Conservation (phyloP, 306 rosid genomes). For the Quercus cerris region DNA sequence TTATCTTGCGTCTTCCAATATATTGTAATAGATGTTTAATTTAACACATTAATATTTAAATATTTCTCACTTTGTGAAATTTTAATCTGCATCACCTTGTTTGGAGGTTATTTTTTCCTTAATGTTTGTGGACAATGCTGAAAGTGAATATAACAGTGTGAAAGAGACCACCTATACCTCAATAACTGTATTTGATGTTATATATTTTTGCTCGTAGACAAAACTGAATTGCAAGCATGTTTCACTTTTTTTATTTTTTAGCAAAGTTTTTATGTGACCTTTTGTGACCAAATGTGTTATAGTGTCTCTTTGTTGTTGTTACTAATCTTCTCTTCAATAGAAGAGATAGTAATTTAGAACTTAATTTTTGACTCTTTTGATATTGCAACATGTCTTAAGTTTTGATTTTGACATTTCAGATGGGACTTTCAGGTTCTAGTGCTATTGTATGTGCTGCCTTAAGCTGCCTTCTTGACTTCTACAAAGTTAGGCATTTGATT, state of each 20-base stretch:
- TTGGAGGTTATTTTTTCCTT: background rate
- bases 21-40: background rate
- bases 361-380: background rate
- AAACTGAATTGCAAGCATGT: background rate
- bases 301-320: background rate
- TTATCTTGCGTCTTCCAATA: background rate
- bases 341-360: background rate
- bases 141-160: background rate
- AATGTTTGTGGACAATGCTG: background rate
- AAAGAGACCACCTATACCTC: background rate
- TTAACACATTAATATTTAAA: background rate
- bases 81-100: background rate
- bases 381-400: slow-evolving; percentile 11
- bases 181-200: background rate
- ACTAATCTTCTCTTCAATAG: background rate
- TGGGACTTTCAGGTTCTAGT: slow-evolving; percentile 96
- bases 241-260: background rate
- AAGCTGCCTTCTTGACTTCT: slow-evolving; percentile 85
- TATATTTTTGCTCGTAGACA: background rate
- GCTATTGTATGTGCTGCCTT: slow-evolving; percentile 86
- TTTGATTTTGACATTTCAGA: slow-evolving; percentile 47
- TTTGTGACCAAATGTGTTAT: background rate
- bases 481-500: slow-evolving; percentile 57
- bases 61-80: background rate
- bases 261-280: background rate